Base-by-base conservation (phyloP, 495 filamentous ascomycete species). In the Parachaetomium inaequale region DNA sequence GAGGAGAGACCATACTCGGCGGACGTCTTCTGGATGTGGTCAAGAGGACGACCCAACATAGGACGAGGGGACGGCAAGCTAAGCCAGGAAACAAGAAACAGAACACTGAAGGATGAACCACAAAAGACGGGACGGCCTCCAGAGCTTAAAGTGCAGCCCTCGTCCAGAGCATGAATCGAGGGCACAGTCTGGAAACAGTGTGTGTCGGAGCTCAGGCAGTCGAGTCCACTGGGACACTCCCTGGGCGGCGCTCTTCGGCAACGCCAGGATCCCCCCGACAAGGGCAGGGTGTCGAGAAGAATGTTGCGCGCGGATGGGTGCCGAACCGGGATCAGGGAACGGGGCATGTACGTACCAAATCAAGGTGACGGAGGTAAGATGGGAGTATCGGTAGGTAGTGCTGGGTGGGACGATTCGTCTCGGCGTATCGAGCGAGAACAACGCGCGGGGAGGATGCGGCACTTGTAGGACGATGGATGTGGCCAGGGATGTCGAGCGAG, bases 121-220 rank as follows among this genome's bases (percentile, higher is more conserved):
- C 15, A 52, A 36, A 55, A 56, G 56, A 53, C 38, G 46, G 26
- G 67, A 61, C 19, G 29, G 46, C 42, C 40, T n/a, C n/a, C n/a
- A n/a, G n/a, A n/a, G n/a, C n/a, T 34, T 47, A 56, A 55, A 69
- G 68, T 67, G 70, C 67, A 65, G 68, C 69, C 66, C 52, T 60
- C 60, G 59, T 43, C 50, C 64, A 28, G 66, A 64, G 66, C 71
- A 74, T 73, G 67, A 71, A 68, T 64, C 67, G 66, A 66, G 47
- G 64, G 63, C 54, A 68, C 68, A 68, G 67, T 70, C 64, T 67
- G 66, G 69, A 71, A 62, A 71, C 66, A 64, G 61, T 68, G 65
- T 61, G 32, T 68, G 67, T 72, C 70, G 69, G 66, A 61, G 63
- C 65, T 63, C 62, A 55, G 63, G 65, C 58, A 45, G 57, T 29